Evolutionary conservation across 371 early-diverging fungal species (phyloP), one percentile per base, ranked within the genome.

Genomic region (Mucor sp.): DNA sequence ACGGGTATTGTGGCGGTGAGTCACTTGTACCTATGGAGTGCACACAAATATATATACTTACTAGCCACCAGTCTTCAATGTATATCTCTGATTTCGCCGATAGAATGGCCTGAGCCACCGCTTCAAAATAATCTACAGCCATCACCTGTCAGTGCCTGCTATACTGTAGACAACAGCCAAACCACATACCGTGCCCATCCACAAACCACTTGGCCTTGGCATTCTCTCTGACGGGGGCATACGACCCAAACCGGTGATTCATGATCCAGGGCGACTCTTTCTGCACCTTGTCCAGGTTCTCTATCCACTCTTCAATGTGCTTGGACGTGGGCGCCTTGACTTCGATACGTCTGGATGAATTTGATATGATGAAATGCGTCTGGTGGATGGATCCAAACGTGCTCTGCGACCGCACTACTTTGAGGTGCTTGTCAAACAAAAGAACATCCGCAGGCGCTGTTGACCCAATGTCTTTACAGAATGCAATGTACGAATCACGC

Each of bases 61-160:
- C 79, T 68, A 82, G 78, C 93, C 96, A 96, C 97, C 97, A 97
- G 76, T 94, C 97, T 35, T 83, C 87, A 66, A 96, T 95, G 69
- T 89, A 95, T 33, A 96, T 93, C 62, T 87, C 88, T 21, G 85
- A 83, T 65, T 89, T 90, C 41, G 97, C 96, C 12, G 87, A 83
- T 60, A 89, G 74, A 61, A 96, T 82, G 12, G 93, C 91, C 61
- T 93, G 90, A 2, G 90, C 89, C 7, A 95, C 82, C 0, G 90
- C 90, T 33, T 87, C 83, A 67, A 91, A 95, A 74, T 96, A 95
- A 65, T 91, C 92, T 74, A n/a, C n/a, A 8, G 30, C 32, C 25
- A 41, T 28, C 6, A 0, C 11, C 8, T n/a, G 41, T 41, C 41
- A 41, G 41, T 41, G 5, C 5, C 15, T 41, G 41, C 14, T 41